phyloP scores from a whole-genome alignment of 768 basidiomycete genomes.

The Lactifluus volemus region DNA sequence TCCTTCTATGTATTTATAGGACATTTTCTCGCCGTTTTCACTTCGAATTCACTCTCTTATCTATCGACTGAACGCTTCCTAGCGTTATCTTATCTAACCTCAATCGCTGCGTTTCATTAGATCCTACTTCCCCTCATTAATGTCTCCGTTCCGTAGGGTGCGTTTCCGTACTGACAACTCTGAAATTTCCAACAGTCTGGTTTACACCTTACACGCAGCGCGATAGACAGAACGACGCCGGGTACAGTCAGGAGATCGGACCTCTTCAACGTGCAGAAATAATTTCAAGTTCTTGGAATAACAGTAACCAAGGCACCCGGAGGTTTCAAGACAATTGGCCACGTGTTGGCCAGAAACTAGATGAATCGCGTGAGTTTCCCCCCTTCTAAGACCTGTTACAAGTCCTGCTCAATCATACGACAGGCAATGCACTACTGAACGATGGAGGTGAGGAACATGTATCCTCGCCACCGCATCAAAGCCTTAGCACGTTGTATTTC shows the following conservation, averaged over 20 bases:
- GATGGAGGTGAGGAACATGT: not conserved
- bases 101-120: not conserved
- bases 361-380: slow-evolving; percentile 1
- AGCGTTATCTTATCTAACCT: too few relatives aligned
- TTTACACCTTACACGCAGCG: not conserved
- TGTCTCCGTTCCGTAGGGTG: not conserved
- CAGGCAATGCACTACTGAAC: slow-evolving; percentile 4
- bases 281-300: not conserved
- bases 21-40: too few relatives aligned
- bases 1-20: too few relatives aligned
- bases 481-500: not conserved
- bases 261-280: not conserved
- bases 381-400: not conserved
- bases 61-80: too few relatives aligned
- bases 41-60: too few relatives aligned
- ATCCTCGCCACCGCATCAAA: not conserved
- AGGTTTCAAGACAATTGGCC: not conserved
- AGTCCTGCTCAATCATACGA: not conserved
- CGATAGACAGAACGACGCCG: not conserved
- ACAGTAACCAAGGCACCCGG: not conserved
- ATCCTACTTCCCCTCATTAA: not conserved
- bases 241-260: not conserved
- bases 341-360: not conserved
- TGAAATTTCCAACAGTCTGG: not conserved
- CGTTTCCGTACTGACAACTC: not conserved